These are phyloP conservation scores for Penicillium expansum DNA, from an alignment of 2,329 filamentous ascomycete species.

Conservation along the genomic window DNA sequence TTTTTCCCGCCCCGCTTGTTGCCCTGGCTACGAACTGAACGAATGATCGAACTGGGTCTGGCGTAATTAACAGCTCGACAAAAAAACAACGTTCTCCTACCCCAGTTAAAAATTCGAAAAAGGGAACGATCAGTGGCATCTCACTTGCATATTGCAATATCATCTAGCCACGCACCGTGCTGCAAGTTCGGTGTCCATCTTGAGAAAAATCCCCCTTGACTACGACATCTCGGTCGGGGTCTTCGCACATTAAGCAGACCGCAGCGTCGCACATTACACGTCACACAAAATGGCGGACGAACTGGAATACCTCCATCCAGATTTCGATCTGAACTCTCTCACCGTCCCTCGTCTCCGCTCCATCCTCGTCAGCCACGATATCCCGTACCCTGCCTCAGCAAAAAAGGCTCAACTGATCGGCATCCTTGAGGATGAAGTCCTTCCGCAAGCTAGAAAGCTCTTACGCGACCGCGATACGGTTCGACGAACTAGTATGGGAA, in stretches of 20 bases:
- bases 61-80: constrained; percentile 18
- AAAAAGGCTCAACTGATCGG: constrained; percentile 88
- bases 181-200: constrained; percentile 6
- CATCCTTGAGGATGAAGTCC: constrained; percentile 74
- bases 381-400: constrained; percentile 80
- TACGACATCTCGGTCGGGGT: constrained; percentile 7
- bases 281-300: constrained; percentile 52
- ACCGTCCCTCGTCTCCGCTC: constrained; percentile 86
- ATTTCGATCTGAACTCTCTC: constrained; percentile 78
- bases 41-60: constrained; percentile 19
- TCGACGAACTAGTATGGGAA: constrained; percentile 83
- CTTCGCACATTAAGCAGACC: neutral
- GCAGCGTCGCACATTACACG: neutral
- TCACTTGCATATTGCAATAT: constrained; percentile 9
- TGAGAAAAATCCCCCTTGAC: neutral
- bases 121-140: constrained; percentile 20
- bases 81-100: constrained; percentile 17
- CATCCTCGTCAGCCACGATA: constrained; percentile 84
- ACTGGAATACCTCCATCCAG: constrained; percentile 78
- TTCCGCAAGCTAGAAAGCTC: constrained; percentile 74
- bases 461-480: constrained; percentile 72
- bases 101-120: constrained; percentile 16
- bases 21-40: constrained; percentile 38
- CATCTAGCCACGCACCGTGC: constrained; percentile 5
- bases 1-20: constrained; percentile 30